A percentile compares a stretch with the other conserved stretches of the same genome.
Conservation (phyloP, 768 basidiomycete genomes). For the Mycena metata region DNA sequence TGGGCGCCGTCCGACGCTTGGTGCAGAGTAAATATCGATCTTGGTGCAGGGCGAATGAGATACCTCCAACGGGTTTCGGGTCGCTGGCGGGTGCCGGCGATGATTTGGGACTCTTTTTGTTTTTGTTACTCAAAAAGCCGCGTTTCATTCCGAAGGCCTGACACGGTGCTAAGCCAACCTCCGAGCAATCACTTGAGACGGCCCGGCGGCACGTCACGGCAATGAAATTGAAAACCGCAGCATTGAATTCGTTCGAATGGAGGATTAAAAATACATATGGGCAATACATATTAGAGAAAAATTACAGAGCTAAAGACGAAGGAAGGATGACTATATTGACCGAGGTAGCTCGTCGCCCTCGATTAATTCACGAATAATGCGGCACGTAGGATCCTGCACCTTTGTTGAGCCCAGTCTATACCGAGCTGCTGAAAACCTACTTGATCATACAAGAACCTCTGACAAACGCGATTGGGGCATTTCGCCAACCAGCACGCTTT, state of each 20-base stretch:
- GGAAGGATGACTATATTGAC: constrained; percentile 40
- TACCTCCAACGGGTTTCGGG: constrained; percentile 7
- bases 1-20: neutral
- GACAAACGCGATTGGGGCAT: constrained; percentile 61
- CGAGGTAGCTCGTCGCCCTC: constrained; percentile 56
- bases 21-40: neutral
- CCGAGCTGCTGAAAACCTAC: neutral
- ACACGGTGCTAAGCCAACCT: too few species aligned
- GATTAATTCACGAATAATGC: constrained; percentile 67
- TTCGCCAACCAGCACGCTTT: constrained; percentile 71
- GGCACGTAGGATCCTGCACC: constrained; percentile 54
- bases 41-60: neutral
- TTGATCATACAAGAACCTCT: constrained; percentile 62
- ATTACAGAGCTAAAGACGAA: constrained; percentile 7
- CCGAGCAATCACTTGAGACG: neutral
- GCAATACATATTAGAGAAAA: constrained; percentile 12
- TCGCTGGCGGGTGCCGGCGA: neutral
- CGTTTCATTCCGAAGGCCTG: constrained; percentile 21
- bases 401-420: neutral
- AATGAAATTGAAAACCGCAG: too few species aligned
- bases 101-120: constrained; percentile 13
- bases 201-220: too few species aligned
- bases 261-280: too few species aligned
- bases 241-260: neutral
- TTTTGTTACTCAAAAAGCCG: constrained; percentile 23